phyloP scores from a whole-genome alignment of 768 basidiomycete species.

The Suillus brevipes region DNA sequence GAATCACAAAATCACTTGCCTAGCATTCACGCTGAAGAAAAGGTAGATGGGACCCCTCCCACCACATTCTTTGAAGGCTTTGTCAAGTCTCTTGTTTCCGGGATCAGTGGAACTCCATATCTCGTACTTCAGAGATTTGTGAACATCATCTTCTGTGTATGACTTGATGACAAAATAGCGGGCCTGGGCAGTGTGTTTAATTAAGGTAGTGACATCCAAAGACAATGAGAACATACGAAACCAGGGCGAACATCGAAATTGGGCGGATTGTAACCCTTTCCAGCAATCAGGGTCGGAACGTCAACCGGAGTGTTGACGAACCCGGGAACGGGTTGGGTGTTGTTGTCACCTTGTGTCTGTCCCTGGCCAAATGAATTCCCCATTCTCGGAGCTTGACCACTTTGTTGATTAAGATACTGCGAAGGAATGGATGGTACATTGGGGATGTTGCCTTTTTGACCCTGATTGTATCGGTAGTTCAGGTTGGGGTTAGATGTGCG shows the following conservation, averaged over 20 bases:
- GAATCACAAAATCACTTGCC: constrained; percentile 35
- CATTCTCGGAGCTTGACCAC: constrained; percentile 38
- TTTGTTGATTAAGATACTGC: constrained; percentile 64
- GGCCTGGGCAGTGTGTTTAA: constrained; percentile 49
- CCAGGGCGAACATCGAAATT: constrained; percentile 80
- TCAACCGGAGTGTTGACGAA: constrained; percentile 74
- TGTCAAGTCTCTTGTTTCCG: constrained; percentile 96
- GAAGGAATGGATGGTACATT: constrained; percentile 72
- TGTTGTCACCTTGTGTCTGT: constrained; percentile 29
- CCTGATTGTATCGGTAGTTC: constrained; percentile 55
- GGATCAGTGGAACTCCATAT: constrained; percentile 98
- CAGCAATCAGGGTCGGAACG: constrained; percentile 78
- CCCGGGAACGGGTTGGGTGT: constrained; percentile 42
- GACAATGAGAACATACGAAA: constrained; percentile 53
- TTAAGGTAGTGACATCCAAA: not conserved
- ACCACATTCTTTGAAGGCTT: constrained; percentile 94
- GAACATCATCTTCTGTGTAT: constrained; percentile 98
- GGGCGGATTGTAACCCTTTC: constrained; percentile 89
- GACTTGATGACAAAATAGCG: constrained; percentile 98
- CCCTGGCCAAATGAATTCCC: constrained; percentile 36
- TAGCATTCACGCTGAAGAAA: constrained; percentile 97
- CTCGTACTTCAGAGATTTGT: constrained; percentile 96
- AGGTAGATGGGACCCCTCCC: constrained; percentile 94
- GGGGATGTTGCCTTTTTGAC: constrained; percentile 46
- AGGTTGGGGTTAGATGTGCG: constrained; percentile 72